Base-by-base conservation (phyloP, 345 rosid genomes). In the Lumnitzera littorea region DNA sequence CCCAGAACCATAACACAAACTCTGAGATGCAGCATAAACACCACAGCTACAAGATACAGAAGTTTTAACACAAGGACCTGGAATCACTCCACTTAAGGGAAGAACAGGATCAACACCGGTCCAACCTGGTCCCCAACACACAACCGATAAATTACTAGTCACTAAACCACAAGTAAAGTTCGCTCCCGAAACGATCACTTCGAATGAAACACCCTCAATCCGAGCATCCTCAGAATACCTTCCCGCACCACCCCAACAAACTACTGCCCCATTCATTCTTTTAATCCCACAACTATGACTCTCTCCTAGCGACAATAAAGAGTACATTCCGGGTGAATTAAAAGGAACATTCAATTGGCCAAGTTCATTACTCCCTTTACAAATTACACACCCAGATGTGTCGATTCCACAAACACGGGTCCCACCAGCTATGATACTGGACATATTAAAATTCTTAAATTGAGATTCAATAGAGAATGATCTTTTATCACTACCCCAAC, bases 51-150 rank as follows among this genome's bases (percentile, higher is more conserved):
- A 67, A 23, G 83, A 58, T 12, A 79, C 67, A 7, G 50, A 20
- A 24, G 43, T 36, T 36, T 36, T 36, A 8, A 77, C 83, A 63
- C 98, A 92, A 5, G 91, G 85, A n/a, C 96, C 91, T 11, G 91
- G 96, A 24, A 87, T 74, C 56, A 85, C 75, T 12, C 68, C 69
- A 1, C 60, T 73, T 47, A 89, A 73, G 13, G 84, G 72, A 48
- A 83, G 62, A 53, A 7, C 27, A 16, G 55, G 48, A 36, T 50
- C 20, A 0, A 41, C 48, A 62, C 16, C 29, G 57, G 63, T 31
- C 92, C 89, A 83, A 11, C 89, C 85, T 0, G 87, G 82, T 6
- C 85, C 94, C 96, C 96, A 92, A 58, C 97, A 89, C 50, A 76
- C 61, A 2, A 89, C 50, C 0, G 90, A 71, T 12, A 82, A 63